Conservation (phyloP, 78 protist genomes). For the Emiliania huxleyi region DNA sequence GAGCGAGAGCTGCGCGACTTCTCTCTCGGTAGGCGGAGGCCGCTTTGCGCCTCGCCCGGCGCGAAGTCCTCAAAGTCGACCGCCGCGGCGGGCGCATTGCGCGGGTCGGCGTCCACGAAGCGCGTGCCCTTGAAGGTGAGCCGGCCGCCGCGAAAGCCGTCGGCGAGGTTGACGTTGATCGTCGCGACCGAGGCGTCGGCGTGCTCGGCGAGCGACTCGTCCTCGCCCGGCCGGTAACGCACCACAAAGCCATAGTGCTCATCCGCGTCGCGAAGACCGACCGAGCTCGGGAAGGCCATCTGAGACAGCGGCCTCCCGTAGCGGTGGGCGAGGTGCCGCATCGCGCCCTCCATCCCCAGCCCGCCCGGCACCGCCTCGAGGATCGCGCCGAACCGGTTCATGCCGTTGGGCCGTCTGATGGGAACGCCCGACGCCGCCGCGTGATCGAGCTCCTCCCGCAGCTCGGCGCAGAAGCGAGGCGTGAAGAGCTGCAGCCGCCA, state of each 20-base stretch:
- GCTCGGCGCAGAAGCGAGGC: background rate
- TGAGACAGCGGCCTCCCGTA: background rate
- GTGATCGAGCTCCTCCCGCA: background rate
- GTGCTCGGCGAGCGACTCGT: background rate
- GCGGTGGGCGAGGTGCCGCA: background rate
- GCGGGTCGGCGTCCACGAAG: background rate
- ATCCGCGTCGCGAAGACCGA: background rate
- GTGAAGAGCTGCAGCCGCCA: background rate
- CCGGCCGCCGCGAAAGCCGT: background rate
- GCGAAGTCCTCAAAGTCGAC: background rate
- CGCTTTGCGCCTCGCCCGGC: background rate
- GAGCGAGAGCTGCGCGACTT: too few relatives aligned
- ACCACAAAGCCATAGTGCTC: background rate
- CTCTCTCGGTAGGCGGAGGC: too few relatives aligned
- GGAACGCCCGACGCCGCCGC: background rate
- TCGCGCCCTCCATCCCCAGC: background rate
- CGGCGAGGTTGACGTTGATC: background rate
- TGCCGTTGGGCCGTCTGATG: background rate
- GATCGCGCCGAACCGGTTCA: background rate
- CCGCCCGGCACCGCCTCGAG: background rate
- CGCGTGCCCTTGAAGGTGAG: background rate
- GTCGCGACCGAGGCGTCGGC: background rate
- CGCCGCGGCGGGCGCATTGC: background rate
- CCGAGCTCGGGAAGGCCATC: background rate
- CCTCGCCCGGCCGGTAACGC: background rate